Evolutionary conservation across 805 yeast genomes (phyloP), one percentile per base, ranked within the genome.

Genomic region (Saturnispora hagleri): DNA sequence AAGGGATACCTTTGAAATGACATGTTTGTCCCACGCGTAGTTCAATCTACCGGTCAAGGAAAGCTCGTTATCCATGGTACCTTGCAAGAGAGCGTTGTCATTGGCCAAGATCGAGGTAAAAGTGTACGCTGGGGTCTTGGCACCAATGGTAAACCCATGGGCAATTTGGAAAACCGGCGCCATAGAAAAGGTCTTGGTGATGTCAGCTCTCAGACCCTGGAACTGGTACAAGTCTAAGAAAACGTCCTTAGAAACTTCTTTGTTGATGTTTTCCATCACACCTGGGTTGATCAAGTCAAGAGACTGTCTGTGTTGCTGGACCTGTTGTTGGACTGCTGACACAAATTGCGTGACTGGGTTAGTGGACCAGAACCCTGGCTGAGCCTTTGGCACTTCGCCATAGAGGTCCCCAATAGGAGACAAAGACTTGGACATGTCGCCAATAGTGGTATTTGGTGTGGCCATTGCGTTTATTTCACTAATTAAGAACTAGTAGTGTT

Each of bases 111-210:
- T 76, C 45, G 96, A 91, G 53, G 89, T 80, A 68, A 91, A 87
- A 28, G 96, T 90, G 69, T 93, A 93, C 58, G 93, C 84, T 48
- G 97, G 96, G 69, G 87, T 75, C 58, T 83, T 82, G 52, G 95
- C 85, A 47, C 98, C 98, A 59, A 88, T 75, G 40, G 95, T 77
- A 65, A 93, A 85, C 55, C 96, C 84, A 69, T 93, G 99, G 57
- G 96, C 85, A 53, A 95, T 86, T 77, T 93, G 98, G 84, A 93
- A 93, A 53, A 88, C 90, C 53, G 99, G 99, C 71, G 82, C 83
- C 77, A 90, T 78, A 57, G 86, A 73, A 66, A 93, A 89, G 13
- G 90, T 88, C 77, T 91, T 91, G 73, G 88, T 86, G 62, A 93
- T 79, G 70, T 93, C 99, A 53, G 98, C 99, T 68, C 96, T 86